Percentiles rank a stretch among this genome's conserved stretches.
phyloP scores from a whole-genome alignment of 495 filamentous ascomycete species.

The Wilcoxina mikolae region DNA sequence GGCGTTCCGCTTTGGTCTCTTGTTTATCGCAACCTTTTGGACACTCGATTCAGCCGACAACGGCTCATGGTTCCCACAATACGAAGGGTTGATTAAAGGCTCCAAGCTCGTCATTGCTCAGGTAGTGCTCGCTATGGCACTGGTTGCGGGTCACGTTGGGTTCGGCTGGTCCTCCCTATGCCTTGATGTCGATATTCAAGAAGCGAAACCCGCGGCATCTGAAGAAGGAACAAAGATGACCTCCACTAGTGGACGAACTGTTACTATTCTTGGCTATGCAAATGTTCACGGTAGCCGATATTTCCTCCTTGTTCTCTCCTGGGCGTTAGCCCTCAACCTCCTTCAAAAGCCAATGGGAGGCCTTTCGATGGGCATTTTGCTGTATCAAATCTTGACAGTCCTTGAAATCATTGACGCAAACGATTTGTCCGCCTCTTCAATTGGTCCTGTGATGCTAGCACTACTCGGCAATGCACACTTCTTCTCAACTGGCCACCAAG shows the following conservation, averaged over 20 bases:
- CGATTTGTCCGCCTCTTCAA: slow-evolving; percentile 47
- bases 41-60: slow-evolving; percentile 80
- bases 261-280: slow-evolving; percentile 78
- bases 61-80: slow-evolving; percentile 59
- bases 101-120: slow-evolving; percentile 62
- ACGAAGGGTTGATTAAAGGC: slow-evolving; percentile 50
- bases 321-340: slow-evolving; percentile 58
- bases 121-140: slow-evolving; percentile 51
- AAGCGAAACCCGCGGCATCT: slow-evolving; percentile 8
- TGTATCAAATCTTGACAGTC: slow-evolving; percentile 75
- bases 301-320: slow-evolving; percentile 65
- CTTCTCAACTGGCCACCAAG: slow-evolving; percentile 97
- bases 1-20: slow-evolving; percentile 59
- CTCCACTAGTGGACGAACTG: slow-evolving; percentile 32
- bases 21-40: slow-evolving; percentile 75
- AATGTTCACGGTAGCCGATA: slow-evolving; percentile 87
- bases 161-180: slow-evolving; percentile 65
- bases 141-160: slow-evolving; percentile 51
- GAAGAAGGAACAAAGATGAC: slow-evolving; percentile 22
- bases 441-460: slow-evolving; percentile 73
- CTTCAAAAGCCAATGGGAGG: slow-evolving; percentile 91
- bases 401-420: slow-evolving; percentile 79
- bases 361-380: slow-evolving; percentile 60
- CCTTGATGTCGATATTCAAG: slow-evolving; percentile 41
- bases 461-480: slow-evolving; percentile 81